Conservation (phyloP, 768 basidiomycete species). For the Tricholoma terreum region DNA sequence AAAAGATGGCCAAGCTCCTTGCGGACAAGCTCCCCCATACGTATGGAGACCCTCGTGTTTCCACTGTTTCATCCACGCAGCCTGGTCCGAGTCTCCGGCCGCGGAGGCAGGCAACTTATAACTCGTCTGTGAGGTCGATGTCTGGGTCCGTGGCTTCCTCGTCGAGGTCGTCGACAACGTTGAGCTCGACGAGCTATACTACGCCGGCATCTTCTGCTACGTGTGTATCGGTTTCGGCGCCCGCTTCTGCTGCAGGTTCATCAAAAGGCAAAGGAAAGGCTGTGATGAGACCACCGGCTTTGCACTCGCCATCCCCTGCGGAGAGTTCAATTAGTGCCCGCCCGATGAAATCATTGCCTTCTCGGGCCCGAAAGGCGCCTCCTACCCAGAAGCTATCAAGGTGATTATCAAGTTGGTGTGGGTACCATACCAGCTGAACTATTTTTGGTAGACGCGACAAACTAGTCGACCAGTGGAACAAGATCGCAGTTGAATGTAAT, state of each 20-base stretch:
- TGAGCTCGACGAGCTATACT: neutral
- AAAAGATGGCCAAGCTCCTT: constrained; percentile 9
- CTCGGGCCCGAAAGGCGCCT: constrained; percentile 4
- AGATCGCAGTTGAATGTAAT: constrained; percentile 18
- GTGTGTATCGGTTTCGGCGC: neutral
- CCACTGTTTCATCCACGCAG: neutral
- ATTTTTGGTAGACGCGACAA: constrained; percentile 20
- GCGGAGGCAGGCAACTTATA: neutral
- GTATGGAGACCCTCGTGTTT: neutral
- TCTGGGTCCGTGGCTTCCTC: neutral
- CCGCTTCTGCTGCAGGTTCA: neutral
- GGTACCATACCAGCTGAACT: neutral
- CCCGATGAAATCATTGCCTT: neutral
- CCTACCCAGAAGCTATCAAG: neutral
- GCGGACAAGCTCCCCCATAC: constrained; percentile 2
- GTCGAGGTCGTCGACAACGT: neutral
- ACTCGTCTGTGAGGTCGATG: neutral
- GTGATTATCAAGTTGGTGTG: neutral
- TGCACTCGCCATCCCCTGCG: neutral
- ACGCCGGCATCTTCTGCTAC: neutral
- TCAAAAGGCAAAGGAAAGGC: neutral
- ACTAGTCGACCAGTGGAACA: constrained; percentile 34
- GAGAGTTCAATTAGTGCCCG: neutral
- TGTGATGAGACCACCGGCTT: neutral
- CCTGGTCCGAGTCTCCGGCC: neutral